These are phyloP conservation scores for Tilletia walkeri DNA, from an alignment of 1,284 basidiomycete genomes.

Conservation along the genomic window DNA sequence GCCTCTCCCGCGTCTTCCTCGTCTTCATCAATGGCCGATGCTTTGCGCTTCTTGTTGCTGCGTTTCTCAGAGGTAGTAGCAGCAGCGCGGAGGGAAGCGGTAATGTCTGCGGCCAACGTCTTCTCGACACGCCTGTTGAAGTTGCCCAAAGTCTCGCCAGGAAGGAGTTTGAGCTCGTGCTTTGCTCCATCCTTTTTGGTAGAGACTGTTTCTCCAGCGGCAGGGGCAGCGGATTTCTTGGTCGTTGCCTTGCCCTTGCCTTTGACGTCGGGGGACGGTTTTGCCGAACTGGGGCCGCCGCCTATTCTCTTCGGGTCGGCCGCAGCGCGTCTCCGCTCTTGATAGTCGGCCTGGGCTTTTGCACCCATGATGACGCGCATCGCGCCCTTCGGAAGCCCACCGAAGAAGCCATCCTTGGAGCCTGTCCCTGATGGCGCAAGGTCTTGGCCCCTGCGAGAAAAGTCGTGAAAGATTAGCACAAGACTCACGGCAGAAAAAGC, in stretches of 20 bases:
- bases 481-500: not conserved
- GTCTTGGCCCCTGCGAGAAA: not conserved
- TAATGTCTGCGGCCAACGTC: slow-evolving; percentile 7
- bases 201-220: too few relatives aligned
- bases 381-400: not conserved
- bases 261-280: not conserved
- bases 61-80: slow-evolving; percentile 8
- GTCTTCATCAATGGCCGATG: not conserved
- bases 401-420: not conserved
- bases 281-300: not conserved
- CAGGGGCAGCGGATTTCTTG: not conserved
- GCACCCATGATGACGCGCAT: slow-evolving; percentile 14
- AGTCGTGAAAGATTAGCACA: not conserved
- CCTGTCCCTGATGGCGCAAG: not conserved
- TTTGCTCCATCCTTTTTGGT: not conserved
- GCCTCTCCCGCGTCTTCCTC: not conserved
- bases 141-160: slow-evolving; percentile 12
- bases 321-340: not conserved
- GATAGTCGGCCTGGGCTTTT: not conserved
- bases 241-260: not conserved
- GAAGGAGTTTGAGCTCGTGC: not conserved
- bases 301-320: not conserved
- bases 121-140: slow-evolving; percentile 15
- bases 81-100: slow-evolving; percentile 3
- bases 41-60: slow-evolving; percentile 12